Conservation (phyloP, 495 filamentous ascomycete species). For the Pseudomonodictys pantanalensis region DNA sequence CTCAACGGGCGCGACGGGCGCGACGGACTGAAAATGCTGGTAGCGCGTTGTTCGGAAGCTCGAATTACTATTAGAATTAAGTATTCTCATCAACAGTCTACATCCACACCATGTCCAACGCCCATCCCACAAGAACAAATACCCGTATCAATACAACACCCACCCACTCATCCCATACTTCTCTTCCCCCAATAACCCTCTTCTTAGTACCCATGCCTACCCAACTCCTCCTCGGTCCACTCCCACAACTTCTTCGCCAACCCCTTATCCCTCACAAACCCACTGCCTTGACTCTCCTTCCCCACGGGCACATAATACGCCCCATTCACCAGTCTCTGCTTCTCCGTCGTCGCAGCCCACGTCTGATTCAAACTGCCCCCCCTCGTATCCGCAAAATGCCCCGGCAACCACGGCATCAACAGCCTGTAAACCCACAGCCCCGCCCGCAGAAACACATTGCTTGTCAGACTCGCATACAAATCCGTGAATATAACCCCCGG, state of each 20-base stretch:
- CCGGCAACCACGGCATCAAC: no score
- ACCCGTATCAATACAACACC: no score
- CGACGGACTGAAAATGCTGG: no score
- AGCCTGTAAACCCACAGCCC: slow-evolving; percentile 59
- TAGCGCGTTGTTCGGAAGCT: no score
- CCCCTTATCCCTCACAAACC: slow-evolving; percentile 49
- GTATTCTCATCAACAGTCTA: no score
- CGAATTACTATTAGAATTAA: no score
- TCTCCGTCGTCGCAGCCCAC: slow-evolving; percentile 52
- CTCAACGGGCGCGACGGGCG: no score
- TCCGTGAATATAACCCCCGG: slow-evolving; percentile 63
- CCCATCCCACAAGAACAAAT: no score
- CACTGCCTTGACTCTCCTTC: slow-evolving; percentile 52
- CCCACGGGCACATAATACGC: slow-evolving; percentile 62
- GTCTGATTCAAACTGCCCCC: slow-evolving; percentile 54
- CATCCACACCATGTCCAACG: no score
- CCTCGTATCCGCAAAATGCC: slow-evolving; percentile 38
- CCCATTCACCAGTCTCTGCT: slow-evolving; percentile 46
- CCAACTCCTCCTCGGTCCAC: slow-evolving; percentile 48
- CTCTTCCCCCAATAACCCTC: no score
- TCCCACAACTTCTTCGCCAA: slow-evolving; percentile 58
- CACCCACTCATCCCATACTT: no score
- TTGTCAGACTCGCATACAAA: no score
- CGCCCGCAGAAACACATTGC: slow-evolving; percentile 47
- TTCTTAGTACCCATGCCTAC: slow-evolving; percentile 30